phyloP scores from a whole-genome alignment of 2,329 filamentous ascomycete genomes.

The Fonsecaea multimorphosa region DNA sequence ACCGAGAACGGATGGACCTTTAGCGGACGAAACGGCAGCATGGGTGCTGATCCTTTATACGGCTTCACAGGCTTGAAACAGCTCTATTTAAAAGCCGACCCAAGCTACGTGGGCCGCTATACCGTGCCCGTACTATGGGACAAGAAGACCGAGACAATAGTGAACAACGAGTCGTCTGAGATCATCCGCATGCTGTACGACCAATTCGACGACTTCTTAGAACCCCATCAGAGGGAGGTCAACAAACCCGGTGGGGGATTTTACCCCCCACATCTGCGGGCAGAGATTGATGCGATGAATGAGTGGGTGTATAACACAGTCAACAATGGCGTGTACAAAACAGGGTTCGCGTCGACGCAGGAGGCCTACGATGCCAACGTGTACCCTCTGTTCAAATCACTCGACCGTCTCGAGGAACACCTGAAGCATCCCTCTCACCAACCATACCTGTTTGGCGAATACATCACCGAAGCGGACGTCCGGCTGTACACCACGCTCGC shows the following conservation, averaged over 20 bases:
- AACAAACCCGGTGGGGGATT: slow-evolving; percentile 51
- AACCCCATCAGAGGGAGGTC: slow-evolving; percentile 61
- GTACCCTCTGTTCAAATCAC: slow-evolving; percentile 69
- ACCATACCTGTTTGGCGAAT: slow-evolving; percentile 75
- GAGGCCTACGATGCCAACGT: slow-evolving; percentile 77
- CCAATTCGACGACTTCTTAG: slow-evolving; percentile 73
- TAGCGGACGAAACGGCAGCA: slow-evolving; percentile 63
- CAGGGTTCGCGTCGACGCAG: slow-evolving; percentile 79
- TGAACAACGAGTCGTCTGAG: slow-evolving; percentile 87
- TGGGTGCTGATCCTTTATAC: slow-evolving; percentile 70
- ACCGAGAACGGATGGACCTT: slow-evolving; percentile 73
- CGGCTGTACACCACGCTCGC: slow-evolving; percentile 71
- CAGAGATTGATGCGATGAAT: slow-evolving; percentile 74
- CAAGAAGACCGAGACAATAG: slow-evolving; percentile 73
- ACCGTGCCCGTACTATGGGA: slow-evolving; percentile 86
- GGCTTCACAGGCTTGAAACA: slow-evolving; percentile 74
- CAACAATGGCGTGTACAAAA: slow-evolving; percentile 63
- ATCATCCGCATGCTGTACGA: slow-evolving; percentile 83
- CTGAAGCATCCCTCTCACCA: slow-evolving; percentile 57
- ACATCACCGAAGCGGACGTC: slow-evolving; percentile 79
- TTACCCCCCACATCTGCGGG: slow-evolving; percentile 67
- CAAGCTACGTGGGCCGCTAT: slow-evolving; percentile 73
- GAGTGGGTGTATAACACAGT: slow-evolving; percentile 73
- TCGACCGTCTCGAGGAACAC: slow-evolving; percentile 75
- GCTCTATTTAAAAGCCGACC: slow-evolving; percentile 74